Evolutionary conservation across 495 filamentous ascomycete species (phyloP).

Genomic region (Neurospora sp.): DNA sequence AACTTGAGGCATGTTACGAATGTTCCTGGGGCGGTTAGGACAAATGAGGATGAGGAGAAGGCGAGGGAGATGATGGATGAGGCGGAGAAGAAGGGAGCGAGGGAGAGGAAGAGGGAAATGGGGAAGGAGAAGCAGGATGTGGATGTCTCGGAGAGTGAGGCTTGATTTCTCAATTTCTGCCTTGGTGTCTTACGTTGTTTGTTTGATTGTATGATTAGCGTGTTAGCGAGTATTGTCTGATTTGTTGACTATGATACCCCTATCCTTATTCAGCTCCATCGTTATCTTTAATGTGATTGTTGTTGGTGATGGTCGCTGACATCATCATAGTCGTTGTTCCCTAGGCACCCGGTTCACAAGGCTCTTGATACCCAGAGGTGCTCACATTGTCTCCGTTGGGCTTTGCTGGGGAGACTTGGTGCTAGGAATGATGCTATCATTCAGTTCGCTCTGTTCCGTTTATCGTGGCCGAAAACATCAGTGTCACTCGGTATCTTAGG

Average conservation of each 20-base stretch:
- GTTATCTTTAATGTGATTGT: not conserved
- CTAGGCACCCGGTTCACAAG: not conserved
- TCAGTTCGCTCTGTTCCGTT: not conserved
- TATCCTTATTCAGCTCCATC: not conserved
- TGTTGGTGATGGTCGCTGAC: not conserved
- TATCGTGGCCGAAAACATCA: not conserved
- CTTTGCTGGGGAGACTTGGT: not conserved
- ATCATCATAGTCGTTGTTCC: not conserved
- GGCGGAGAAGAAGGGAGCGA: not conserved
- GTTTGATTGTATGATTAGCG: not conserved
- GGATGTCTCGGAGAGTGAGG: not conserved
- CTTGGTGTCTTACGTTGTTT: not conserved
- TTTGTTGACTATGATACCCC: not conserved
- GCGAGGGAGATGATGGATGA: not conserved
- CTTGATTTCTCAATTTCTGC: not conserved
- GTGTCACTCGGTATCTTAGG: not conserved
- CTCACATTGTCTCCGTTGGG: not conserved
- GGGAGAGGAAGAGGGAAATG: not conserved
- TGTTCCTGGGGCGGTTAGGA: not conserved
- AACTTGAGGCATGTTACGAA: constrained; percentile 57
- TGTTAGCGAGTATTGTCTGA: not conserved
- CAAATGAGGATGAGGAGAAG: not conserved
- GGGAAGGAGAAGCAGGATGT: not conserved
- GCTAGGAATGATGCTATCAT: not conserved
- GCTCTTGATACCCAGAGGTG: not conserved